Evolutionary conservation across 2,329 filamentous ascomycete species (phyloP).

Genomic region (Cordyceps cateniannulata): DNA sequence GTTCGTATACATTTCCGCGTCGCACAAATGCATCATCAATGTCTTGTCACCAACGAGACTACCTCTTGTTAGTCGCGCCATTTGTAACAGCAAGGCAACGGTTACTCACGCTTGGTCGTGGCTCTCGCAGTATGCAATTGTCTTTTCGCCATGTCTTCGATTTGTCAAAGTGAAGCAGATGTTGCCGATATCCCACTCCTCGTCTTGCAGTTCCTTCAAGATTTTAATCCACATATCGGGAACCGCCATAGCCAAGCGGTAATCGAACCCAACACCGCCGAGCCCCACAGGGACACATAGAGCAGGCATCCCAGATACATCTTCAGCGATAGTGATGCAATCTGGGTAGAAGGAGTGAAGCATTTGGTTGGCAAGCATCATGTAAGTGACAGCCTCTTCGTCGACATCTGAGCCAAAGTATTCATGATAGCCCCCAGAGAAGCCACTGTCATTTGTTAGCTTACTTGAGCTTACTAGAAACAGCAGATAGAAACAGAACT

Average conservation of each 20-base stretch:
- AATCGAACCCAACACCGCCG: conserved; percentile 94
- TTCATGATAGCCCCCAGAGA: conserved; percentile 96
- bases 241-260: conserved; percentile 93
- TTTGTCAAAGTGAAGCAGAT: conserved; percentile 88
- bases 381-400: conserved; percentile 87
- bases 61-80: conserved; percentile 16
- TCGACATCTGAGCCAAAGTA: conserved; percentile 90
- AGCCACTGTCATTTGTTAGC: conserved; percentile 57
- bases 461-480: conserved; percentile 19
- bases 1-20: conserved; percentile 95
- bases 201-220: conserved; percentile 84
- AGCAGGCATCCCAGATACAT: conserved; percentile 98
- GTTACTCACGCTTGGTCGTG: conserved; percentile 88
- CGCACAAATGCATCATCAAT: conserved; percentile 96
- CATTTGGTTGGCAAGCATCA: conserved; percentile 96
- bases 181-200: conserved; percentile 83
- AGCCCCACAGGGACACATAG: conserved; percentile 79
- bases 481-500: conserved; percentile 30
- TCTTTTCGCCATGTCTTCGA: conserved; percentile 91
- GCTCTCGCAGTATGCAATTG: conserved; percentile 93
- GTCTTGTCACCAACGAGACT: conserved; percentile 95
- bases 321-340: conserved; percentile 87
- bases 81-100: conserved; percentile 16
- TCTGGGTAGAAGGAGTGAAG: conserved; percentile 84
- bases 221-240: conserved; percentile 99